phyloP scores from a whole-genome alignment of 352 stramenopile species.

The Phytopythium ostracodes region DNA sequence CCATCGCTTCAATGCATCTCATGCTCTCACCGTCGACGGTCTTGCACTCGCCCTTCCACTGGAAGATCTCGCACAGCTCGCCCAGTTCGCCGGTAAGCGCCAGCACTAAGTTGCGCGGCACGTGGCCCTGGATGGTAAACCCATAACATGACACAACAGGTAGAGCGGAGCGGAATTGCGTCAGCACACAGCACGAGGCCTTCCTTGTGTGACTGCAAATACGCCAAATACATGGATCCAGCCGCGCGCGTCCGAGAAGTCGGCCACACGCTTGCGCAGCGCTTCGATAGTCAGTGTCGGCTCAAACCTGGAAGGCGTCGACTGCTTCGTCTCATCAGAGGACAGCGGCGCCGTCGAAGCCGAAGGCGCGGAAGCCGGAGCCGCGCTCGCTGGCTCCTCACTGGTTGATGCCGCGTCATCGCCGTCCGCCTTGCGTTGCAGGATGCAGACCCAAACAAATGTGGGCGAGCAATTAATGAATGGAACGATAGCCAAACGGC shows the following conservation, averaged over 20 bases:
- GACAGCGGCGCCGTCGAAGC: neutral
- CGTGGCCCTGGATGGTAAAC: neutral
- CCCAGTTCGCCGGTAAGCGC: constrained; percentile 94
- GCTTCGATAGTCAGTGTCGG: constrained; percentile 57
- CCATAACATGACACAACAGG: too few species aligned
- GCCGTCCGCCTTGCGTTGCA: neutral
- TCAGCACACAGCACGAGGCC: too few species aligned
- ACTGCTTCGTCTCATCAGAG: neutral
- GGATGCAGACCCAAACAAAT: too few species aligned
- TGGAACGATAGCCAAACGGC: neutral
- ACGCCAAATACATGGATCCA: constrained; percentile 68
- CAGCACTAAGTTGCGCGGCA: constrained; percentile 91
- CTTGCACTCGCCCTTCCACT: constrained; percentile 91
- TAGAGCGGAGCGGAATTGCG: too few species aligned
- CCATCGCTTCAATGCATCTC: neutral
- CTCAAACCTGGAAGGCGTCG: constrained; percentile 30
- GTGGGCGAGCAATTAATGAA: neutral
- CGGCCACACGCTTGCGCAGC: constrained; percentile 45
- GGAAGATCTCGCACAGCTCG: constrained; percentile 92
- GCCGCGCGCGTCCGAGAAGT: constrained; percentile 57
- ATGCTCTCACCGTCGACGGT: constrained; percentile 46
- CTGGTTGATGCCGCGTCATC: neutral
- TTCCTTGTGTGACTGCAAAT: constrained; percentile 34
- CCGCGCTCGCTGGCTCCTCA: neutral
- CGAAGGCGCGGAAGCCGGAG: neutral